Evolutionary conservation across 495 filamentous ascomycete genomes (phyloP), one percentile per base, ranked within the genome.

Genomic region (Penicillium pulvis): DNA sequence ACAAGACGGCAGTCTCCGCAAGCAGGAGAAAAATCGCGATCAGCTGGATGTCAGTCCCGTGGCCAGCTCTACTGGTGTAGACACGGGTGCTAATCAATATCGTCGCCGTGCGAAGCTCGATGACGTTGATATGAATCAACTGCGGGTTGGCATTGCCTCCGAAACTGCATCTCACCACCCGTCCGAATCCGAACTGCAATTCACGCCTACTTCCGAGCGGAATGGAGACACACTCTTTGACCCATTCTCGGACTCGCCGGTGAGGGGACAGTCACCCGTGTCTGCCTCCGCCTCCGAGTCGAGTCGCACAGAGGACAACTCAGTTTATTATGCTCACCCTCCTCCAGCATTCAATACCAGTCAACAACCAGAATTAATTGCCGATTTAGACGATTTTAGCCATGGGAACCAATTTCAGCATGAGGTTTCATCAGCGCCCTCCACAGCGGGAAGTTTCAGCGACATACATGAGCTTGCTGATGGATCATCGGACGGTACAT

Each of bases 101-200:
- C 24, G 90, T 83, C 70, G 75, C 68, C 55, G 90, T 83, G 63
- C 84, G 84, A 69, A 67, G 44, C 69, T 81, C 50, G 71, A 72
- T 41, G 81, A 83, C 35, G 69, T 74, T 41, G 70, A 78, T 30
- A 56, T 28, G 20, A 56, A 66, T 53, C 50, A 48, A 20, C 53
- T 75, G 31, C 71, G 66, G 46, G 16, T 75, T 41, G 67, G 64
- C 6, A 71, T 78, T 16, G 69, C 73, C 23, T 70, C 73, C 1
- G 69, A 73, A n/a, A 62, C 68, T 14, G 23, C 70, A 12, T 73
- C 76, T 11, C 68, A 61, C 42, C 71, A 72, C 35, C 71, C 68
- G 9, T 76, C 78, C 2, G 75, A 77, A 42, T 74, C 73, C 10
- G 59, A 76, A 6, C 53, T 75, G 41, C 71, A 83, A 48, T 73